These are phyloP conservation scores for Galerina sulciceps DNA, from an alignment of 768 basidiomycete genomes.

Conservation along the genomic window DNA sequence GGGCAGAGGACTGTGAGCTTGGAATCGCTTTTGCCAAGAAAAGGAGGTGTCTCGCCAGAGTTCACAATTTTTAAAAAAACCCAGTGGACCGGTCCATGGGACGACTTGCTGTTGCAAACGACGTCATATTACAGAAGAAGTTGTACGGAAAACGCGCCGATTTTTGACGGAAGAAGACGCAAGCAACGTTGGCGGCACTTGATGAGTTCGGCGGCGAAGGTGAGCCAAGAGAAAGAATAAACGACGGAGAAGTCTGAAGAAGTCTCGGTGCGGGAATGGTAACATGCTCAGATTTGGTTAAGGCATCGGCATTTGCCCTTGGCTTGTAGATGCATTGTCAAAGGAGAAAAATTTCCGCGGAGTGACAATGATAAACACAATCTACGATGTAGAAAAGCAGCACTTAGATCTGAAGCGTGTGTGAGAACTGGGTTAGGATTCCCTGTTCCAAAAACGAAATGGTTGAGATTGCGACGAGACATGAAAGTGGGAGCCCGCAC, in stretches of 20 bases:
- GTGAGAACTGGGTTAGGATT: slow-evolving; percentile 1
- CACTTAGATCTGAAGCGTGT: neutral
- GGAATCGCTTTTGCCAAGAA: neutral
- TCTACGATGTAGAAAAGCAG: neutral
- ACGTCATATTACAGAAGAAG: slow-evolving; percentile 6
- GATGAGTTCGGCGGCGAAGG: slow-evolving; percentile 9
- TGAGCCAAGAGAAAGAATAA: slow-evolving; percentile 15
- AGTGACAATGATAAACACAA: slow-evolving; percentile 1
- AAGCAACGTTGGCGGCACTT: neutral
- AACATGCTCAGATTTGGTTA: neutral
- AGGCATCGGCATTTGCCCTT: neutral
- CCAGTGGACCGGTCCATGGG: slow-evolving; percentile 15
- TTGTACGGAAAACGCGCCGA: slow-evolving; percentile 3
- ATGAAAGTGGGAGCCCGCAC: neutral
- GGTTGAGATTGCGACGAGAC: slow-evolving; percentile 2
- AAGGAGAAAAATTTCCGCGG: neutral
- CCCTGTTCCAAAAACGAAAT: neutral
- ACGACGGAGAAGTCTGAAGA: neutral
- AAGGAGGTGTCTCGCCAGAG: neutral
- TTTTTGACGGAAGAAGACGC: neutral
- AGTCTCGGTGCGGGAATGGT: neutral
- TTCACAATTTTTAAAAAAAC: neutral
- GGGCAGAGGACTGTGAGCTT: neutral
- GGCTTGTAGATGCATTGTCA: neutral
- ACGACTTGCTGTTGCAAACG: neutral